Evolutionary conservation across 495 filamentous ascomycete genomes (phyloP).

Genomic region (Cenococcum geophilum): DNA sequence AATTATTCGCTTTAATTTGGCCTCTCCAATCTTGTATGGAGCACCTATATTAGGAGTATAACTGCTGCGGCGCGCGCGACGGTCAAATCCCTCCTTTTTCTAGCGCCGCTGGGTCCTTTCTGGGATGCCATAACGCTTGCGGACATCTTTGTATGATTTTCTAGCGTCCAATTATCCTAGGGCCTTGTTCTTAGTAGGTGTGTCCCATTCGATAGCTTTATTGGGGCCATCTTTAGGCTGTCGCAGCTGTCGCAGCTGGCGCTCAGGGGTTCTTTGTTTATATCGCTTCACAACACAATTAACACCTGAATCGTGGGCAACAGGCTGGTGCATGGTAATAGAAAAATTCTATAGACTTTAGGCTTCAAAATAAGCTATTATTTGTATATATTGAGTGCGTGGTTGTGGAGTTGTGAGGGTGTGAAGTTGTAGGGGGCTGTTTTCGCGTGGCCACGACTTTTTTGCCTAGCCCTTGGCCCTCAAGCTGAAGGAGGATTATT

Average conservation of each 20-base stretch:
- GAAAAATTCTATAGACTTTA: not conserved
- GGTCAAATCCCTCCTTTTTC: not conserved
- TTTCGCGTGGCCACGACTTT: not conserved
- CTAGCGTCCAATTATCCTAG: not conserved
- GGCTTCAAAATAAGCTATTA: too few relatives aligned
- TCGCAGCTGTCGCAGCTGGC: not conserved
- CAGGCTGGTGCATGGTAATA: not conserved
- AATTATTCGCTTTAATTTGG: not conserved
- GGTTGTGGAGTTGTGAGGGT: too few relatives aligned
- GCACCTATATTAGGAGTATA: not conserved
- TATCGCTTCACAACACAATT: too few relatives aligned
- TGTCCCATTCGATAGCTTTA: not conserved
- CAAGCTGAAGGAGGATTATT: too few relatives aligned
- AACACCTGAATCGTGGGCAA: not conserved
- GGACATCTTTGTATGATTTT: not conserved
- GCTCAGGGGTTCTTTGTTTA: not conserved
- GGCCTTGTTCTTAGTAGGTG: not conserved
- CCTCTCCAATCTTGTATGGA: not conserved
- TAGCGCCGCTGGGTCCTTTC: not conserved
- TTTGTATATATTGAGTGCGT: too few relatives aligned
- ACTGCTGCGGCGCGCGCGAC: not conserved
- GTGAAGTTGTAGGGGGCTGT: too few relatives aligned
- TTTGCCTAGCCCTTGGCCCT: conserved; percentile 1
- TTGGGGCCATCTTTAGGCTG: not conserved
- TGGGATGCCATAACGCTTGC: not conserved